A percentile compares a stretch with the other conserved stretches of the same genome.
Evolutionary conservation across 257 asterid species (phyloP).

Genomic region (Datura wrightii): DNA sequence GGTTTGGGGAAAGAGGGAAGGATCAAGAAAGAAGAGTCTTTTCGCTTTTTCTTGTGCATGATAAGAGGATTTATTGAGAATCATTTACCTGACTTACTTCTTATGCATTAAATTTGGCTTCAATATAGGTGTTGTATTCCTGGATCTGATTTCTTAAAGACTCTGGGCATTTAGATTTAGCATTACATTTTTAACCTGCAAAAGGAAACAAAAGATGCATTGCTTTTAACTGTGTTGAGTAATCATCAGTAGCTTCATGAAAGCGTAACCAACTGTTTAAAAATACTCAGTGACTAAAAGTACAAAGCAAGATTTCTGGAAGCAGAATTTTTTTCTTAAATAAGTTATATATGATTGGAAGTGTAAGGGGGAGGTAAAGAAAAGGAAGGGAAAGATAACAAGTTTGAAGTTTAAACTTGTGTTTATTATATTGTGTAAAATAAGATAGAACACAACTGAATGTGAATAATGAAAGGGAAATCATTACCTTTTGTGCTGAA

Average conservation of each 20-base stretch:
- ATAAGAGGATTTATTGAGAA: background rate
- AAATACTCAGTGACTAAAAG: background rate
- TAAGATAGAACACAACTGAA: background rate
- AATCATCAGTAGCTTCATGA: background rate
- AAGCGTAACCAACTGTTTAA: background rate
- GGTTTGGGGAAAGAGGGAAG: background rate
- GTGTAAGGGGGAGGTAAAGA: background rate
- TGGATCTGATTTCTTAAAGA: slow-evolving; percentile 4
- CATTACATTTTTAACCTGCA: background rate
- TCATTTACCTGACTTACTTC: background rate
- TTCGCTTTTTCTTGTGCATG: slow-evolving; percentile 4
- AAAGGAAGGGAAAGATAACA: slow-evolving; percentile 1
- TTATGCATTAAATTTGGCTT: background rate
- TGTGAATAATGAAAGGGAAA: background rate
- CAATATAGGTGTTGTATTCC: background rate
- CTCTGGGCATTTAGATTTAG: background rate
- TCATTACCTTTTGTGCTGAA: background rate
- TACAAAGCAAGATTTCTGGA: background rate
- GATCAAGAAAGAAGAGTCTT: background rate
- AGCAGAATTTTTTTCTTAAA: background rate
- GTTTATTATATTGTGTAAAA: background rate
- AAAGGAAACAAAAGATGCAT: background rate
- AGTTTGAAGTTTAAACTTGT: background rate
- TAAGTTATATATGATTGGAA: background rate
- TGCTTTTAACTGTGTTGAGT: background rate